These are phyloP conservation scores for Sistotremastrum niveocremeum DNA, from an alignment of 768 basidiomycete species.

Conservation along the genomic window DNA sequence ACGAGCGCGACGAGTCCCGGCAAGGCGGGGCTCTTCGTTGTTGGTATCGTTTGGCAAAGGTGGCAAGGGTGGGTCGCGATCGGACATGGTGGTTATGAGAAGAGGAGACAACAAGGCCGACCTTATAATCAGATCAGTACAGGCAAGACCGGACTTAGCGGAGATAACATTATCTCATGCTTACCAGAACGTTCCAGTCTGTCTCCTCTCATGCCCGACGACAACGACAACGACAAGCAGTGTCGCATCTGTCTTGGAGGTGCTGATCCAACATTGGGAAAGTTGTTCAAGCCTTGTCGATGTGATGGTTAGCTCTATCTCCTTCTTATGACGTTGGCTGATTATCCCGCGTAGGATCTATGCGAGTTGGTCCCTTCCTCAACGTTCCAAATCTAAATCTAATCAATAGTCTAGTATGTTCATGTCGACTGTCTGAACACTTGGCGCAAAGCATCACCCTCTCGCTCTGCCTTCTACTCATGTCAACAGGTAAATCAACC, in stretches of 20 bases:
- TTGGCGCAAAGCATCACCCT: constrained; percentile 54
- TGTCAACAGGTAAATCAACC: constrained; percentile 29
- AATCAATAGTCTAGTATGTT: constrained; percentile 40
- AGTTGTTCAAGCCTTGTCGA: constrained; percentile 65
- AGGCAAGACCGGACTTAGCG: too few species aligned
- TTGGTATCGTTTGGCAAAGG: not conserved
- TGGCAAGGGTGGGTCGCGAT: too few species aligned
- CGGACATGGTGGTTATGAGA: too few species aligned
- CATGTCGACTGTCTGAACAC: constrained; percentile 66
- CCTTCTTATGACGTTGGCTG: constrained; percentile 56
- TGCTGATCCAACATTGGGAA: constrained; percentile 41
- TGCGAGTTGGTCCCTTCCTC: not conserved
- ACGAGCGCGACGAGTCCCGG: constrained; percentile 33
- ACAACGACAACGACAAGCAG: constrained; percentile 37
- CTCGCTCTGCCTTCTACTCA: constrained; percentile 58
- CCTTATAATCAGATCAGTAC: too few species aligned
- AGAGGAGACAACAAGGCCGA: too few species aligned
- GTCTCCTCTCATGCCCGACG: not conserved
- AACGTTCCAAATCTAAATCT: constrained; percentile 2
- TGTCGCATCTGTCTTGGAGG: constrained; percentile 81
- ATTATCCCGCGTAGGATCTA: constrained; percentile 38
- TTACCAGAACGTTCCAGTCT: not conserved
- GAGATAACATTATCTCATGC: too few species aligned
- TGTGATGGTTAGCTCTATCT: constrained; percentile 19
- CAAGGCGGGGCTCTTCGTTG: constrained; percentile 18